Percentiles rank a stretch among this genome's conserved stretches.
Conservation (phyloP, 2,329 filamentous ascomycete genomes). For the Colletotrichum lentis region DNA sequence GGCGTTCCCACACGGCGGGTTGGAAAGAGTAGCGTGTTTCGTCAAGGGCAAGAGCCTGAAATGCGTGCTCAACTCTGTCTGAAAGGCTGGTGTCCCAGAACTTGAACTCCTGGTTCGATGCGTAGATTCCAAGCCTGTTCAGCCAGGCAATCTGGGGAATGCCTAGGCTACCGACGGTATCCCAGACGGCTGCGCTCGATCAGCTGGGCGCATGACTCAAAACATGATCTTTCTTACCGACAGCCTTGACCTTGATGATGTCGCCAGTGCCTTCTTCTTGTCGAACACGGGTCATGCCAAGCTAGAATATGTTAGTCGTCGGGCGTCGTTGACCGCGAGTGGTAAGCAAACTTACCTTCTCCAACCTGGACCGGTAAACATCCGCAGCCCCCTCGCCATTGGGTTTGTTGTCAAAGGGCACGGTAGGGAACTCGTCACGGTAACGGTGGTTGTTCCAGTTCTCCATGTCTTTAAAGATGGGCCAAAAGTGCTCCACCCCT, state of each 20-base stretch:
- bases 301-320: not conserved
- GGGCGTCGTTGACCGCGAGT: too few species aligned
- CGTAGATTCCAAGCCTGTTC: slow-evolving; percentile 56
- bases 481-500: slow-evolving; percentile 63
- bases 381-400: slow-evolving; percentile 53
- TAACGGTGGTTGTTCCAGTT: slow-evolving; percentile 58
- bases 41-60: slow-evolving; percentile 67
- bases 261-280: slow-evolving; percentile 49
- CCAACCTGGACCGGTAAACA: slow-evolving; percentile 55
- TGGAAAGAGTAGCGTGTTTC: slow-evolving; percentile 63
- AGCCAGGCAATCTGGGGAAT: slow-evolving; percentile 58
- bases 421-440: slow-evolving; percentile 56
- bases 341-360: slow-evolving; percentile 47
- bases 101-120: slow-evolving; percentile 57
- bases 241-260: slow-evolving; percentile 57
- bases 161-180: slow-evolving; percentile 54
- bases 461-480: slow-evolving; percentile 65
- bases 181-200: slow-evolving; percentile 49
- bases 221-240: slow-evolving; percentile 44
- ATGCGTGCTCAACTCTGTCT: slow-evolving; percentile 63
- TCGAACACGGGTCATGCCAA: slow-evolving; percentile 52
- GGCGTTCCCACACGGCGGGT: slow-evolving; percentile 64
- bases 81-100: slow-evolving; percentile 65
- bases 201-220: slow-evolving; percentile 37
- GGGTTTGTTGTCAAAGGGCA: slow-evolving; percentile 60